A percentile compares a stretch with the other conserved stretches of the same genome.
Conservation (phyloP, 768 basidiomycete species). For the Termitomyces sp. region DNA sequence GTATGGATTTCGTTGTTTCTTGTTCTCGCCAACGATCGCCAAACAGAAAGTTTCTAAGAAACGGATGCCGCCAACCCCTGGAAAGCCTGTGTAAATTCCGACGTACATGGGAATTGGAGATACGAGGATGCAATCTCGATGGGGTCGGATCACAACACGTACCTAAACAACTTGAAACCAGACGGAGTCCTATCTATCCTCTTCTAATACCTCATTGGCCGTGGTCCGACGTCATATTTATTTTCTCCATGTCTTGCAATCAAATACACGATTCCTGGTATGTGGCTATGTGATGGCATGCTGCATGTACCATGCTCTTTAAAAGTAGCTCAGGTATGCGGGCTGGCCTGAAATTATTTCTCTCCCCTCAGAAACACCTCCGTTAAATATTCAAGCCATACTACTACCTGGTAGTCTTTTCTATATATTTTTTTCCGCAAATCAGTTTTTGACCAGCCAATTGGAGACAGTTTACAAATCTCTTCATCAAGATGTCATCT, state of each 20-base stretch:
- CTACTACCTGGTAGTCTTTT: not conserved
- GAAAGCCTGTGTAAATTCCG: not conserved
- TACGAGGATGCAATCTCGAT: not conserved
- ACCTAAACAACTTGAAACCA: not conserved
- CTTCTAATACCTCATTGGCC: not conserved
- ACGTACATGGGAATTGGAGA: not conserved
- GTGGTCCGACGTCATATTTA: not conserved
- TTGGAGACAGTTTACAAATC: not conserved
- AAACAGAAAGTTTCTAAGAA: not conserved
- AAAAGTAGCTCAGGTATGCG: not conserved
- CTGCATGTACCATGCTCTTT: not conserved
- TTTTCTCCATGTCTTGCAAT: not conserved
- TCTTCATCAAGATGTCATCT: conserved; percentile 6
- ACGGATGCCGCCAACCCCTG: not conserved
- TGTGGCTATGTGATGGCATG: not conserved
- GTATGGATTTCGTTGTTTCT: not conserved
- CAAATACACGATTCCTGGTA: not conserved
- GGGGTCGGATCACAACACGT: not conserved
- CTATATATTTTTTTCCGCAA: not conserved
- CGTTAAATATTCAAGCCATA: not conserved
- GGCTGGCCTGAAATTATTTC: not conserved
- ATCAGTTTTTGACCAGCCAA: not conserved
- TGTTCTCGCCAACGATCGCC: not conserved
- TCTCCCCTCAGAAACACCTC: not conserved
- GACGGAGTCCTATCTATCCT: not conserved